Evolutionary conservation across 352 stramenopile genomes (phyloP).

Genomic region (Phytophthora hybrid): DNA sequence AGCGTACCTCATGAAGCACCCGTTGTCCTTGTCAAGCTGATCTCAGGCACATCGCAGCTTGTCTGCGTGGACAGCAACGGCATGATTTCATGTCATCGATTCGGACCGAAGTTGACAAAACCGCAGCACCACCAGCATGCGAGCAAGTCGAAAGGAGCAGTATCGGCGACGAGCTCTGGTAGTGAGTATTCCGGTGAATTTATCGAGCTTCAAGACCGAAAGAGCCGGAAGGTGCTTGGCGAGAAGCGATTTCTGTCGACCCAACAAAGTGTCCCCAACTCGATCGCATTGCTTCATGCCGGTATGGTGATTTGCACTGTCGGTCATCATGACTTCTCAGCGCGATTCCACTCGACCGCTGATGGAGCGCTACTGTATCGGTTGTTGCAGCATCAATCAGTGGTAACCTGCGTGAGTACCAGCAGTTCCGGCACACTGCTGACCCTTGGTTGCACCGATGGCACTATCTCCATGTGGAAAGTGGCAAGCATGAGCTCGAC

Average conservation of each 20-base stretch:
- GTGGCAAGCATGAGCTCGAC: constrained; percentile 70
- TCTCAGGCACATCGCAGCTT: constrained; percentile 56
- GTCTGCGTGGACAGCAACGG: constrained; percentile 77
- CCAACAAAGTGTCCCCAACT: constrained; percentile 32
- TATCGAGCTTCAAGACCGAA: constrained; percentile 74
- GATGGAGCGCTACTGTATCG: constrained; percentile 80
- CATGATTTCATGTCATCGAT: constrained; percentile 77
- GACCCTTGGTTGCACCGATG: constrained; percentile 66
- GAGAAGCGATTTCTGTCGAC: constrained; percentile 52
- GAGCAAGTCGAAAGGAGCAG: constrained; percentile 20
- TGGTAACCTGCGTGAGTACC: constrained; percentile 71
- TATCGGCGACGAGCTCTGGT: constrained; percentile 14
- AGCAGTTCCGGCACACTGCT: constrained; percentile 60
- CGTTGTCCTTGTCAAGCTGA: constrained; percentile 61
- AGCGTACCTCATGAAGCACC: constrained; percentile 68
- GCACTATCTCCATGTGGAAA: constrained; percentile 86
- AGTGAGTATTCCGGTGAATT: constrained; percentile 45
- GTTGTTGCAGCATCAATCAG: constrained; percentile 73
- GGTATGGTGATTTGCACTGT: constrained; percentile 71
- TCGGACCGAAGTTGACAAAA: constrained; percentile 60
- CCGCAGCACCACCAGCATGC: constrained; percentile 48
- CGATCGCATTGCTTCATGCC: constrained; percentile 60
- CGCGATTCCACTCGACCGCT: constrained; percentile 73
- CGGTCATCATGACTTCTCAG: constrained; percentile 80
- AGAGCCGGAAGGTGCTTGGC: constrained; percentile 62